Evolutionary conservation across 306 rosid species (phyloP).

Genomic region (Lotus japonicus): DNA sequence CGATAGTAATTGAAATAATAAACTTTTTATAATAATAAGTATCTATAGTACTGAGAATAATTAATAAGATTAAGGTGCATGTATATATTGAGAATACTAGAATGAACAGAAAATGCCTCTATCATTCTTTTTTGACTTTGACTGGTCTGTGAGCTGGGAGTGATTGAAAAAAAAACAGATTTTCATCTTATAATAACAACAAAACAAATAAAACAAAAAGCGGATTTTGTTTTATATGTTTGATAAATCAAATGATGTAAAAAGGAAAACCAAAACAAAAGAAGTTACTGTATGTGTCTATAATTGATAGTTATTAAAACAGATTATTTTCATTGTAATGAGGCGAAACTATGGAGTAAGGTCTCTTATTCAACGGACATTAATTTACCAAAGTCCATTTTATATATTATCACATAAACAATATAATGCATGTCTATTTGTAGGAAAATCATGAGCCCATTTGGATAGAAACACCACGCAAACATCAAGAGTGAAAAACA

Average conservation of each 20-base stretch:
- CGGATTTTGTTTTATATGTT: not conserved
- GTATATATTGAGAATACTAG: constrained; percentile 39
- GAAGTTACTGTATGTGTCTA: constrained; percentile 11
- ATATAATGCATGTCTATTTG: no score
- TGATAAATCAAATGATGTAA: not conserved
- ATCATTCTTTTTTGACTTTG: constrained; percentile 69
- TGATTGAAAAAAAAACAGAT: constrained; percentile 34
- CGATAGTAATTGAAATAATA: constrained; percentile 12
- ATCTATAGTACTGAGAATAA: not conserved
- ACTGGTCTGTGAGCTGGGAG: constrained; percentile 28
- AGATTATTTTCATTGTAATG: constrained; percentile 53
- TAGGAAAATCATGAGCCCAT: no score
- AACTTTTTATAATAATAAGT: not conserved
- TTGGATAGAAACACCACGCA: no score
- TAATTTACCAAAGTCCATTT: constrained; percentile 45
- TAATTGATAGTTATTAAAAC: constrained; percentile 37
- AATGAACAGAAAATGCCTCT: constrained; percentile 37
- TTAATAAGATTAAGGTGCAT: constrained; percentile 17
- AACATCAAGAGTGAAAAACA: no score
- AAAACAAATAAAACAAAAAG: constrained; percentile 7
- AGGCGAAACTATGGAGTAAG: constrained; percentile 65
- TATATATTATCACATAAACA: not conserved
- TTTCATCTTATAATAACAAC: not conserved
- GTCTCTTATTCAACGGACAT: constrained; percentile 91
- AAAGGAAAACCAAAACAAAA: not conserved